These are phyloP conservation scores for Sphaerobolus stellatus DNA, from an alignment of 1,284 basidiomycete species.

Conservation along the genomic window DNA sequence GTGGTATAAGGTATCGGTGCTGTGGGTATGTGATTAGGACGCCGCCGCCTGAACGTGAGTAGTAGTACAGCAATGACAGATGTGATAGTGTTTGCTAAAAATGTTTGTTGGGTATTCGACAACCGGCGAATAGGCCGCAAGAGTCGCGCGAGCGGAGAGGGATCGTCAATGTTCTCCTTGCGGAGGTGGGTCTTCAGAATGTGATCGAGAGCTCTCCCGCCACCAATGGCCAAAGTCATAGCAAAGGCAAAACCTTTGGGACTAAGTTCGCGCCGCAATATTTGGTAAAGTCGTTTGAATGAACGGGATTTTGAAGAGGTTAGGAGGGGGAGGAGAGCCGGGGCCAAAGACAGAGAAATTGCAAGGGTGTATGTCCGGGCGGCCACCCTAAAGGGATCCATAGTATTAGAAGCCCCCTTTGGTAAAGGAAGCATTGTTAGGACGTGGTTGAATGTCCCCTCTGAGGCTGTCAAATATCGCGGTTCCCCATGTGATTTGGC, in stretches of 20 bases:
- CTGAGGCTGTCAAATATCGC: no score
- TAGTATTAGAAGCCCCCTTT: no score
- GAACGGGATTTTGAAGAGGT: slow-evolving; percentile 27
- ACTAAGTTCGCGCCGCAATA: slow-evolving; percentile 55
- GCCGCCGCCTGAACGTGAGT: slow-evolving; percentile 48
- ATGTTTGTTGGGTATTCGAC: slow-evolving; percentile 46
- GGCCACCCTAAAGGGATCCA: slow-evolving; percentile 42
- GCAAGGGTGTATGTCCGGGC: slow-evolving; percentile 67
- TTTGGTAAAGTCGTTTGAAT: slow-evolving; percentile 34
- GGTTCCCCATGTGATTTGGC: no score
- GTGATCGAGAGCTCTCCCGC: slow-evolving; percentile 53
- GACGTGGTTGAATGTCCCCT: no score
- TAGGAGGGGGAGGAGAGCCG: slow-evolving; percentile 55
- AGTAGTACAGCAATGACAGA: slow-evolving; percentile 56
- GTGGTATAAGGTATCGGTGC: slow-evolving; percentile 18
- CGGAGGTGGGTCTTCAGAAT: slow-evolving; percentile 36
- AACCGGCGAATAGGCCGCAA: not conserved
- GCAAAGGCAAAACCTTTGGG: slow-evolving; percentile 66
- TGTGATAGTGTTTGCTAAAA: slow-evolving; percentile 56
- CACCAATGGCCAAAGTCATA: slow-evolving; percentile 60
- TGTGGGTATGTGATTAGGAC: slow-evolving; percentile 26
- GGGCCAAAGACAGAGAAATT: slow-evolving; percentile 63
- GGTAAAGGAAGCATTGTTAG: no score
- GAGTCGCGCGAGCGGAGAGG: not conserved
- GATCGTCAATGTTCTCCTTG: slow-evolving; percentile 2